Percentiles rank a stretch among this genome's conserved stretches.
Conservation (phyloP, 176 grass and related monocot genomes). For the Cenchrus fungigraminus region DNA sequence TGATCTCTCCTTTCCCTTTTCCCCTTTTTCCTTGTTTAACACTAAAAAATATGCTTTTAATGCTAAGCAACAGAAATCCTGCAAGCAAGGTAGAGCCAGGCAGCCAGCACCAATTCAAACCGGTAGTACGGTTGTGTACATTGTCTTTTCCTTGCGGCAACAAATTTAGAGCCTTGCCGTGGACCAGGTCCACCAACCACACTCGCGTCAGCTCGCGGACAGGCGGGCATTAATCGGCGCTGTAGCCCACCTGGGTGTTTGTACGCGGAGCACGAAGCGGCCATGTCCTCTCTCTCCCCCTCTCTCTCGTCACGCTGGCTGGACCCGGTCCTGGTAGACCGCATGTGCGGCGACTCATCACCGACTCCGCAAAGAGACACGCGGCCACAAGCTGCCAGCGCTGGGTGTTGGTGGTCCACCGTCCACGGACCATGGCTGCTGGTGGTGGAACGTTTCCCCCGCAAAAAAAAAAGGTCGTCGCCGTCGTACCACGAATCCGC, state of each 20-base stretch:
- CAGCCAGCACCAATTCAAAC: too few relatives aligned
- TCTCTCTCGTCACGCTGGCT: not conserved
- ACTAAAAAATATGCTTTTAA: too few relatives aligned
- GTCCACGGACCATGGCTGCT: not conserved
- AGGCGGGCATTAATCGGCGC: constrained; percentile 40
- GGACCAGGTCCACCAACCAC: constrained; percentile 21
- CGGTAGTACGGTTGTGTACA: too few relatives aligned
- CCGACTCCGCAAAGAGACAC: not conserved
- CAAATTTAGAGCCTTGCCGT: not conserved
- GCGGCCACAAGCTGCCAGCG: not conserved
- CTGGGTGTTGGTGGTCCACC: constrained; percentile 26
- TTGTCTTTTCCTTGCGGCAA: too few relatives aligned
- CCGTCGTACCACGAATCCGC: constrained; percentile 33
- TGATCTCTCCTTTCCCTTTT: too few relatives aligned
- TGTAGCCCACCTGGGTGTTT: constrained; percentile 7
- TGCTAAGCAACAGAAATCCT: too few relatives aligned
- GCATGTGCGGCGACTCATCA: not conserved
- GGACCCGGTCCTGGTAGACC: constrained; percentile 31
- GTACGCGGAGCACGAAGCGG: constrained; percentile 16
- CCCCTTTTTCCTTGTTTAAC: too few relatives aligned
- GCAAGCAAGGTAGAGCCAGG: too few relatives aligned
- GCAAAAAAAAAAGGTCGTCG: not conserved
- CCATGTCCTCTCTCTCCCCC: not conserved
- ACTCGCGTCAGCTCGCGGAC: not conserved
- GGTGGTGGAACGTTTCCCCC: not conserved